A percentile compares a stretch with the other conserved stretches of the same genome.
These are phyloP conservation scores for Aspergillus tanneri DNA, from an alignment of 2,329 filamentous ascomycete species.

Conservation along the genomic window DNA sequence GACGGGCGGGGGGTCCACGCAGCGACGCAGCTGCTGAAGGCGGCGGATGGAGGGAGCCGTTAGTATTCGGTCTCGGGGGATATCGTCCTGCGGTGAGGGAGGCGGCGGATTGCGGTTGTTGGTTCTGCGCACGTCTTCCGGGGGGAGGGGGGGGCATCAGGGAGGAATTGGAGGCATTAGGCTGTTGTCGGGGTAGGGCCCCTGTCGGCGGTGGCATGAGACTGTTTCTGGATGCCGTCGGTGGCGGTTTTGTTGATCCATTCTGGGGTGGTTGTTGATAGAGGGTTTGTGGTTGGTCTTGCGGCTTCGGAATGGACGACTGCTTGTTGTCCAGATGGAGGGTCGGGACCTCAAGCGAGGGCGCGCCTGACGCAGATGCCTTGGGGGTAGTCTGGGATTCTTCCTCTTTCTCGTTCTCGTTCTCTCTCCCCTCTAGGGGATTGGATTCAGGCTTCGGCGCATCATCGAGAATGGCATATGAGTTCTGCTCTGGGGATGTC, in stretches of 20 bases:
- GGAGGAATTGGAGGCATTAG: conserved; percentile 21
- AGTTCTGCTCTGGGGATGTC: conserved; percentile 15
- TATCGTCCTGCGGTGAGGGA: conserved; percentile 23
- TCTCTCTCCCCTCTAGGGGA: conserved; percentile 4
- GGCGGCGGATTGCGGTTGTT: conserved; percentile 10
- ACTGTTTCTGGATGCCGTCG: conserved; percentile 11
- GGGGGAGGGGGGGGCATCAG: conserved; percentile 39
- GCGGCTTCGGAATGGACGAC: conserved; percentile 14
- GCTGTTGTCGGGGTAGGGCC: conserved; percentile 9
- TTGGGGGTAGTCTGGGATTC: conserved; percentile 40
- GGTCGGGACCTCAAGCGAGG: conserved; percentile 31
- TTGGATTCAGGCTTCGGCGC: conserved; percentile 11
- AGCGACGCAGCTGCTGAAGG: conserved; percentile 45
- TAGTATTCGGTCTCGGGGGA: conserved; percentile 20
- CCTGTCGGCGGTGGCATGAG: conserved; percentile 14
- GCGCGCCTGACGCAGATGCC: conserved; percentile 28
- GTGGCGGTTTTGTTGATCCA: conserved; percentile 10
- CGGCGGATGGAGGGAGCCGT: conserved; percentile 23
- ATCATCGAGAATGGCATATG: conserved; percentile 14
- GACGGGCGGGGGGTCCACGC: conserved; percentile 43
- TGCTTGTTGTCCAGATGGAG: conserved; percentile 31
- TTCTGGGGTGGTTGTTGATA: conserved; percentile 11
- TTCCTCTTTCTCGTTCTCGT: conserved; percentile 17
- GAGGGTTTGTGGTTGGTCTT: conserved; percentile 2
- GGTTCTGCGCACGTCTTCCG: conserved; percentile 24